These are phyloP conservation scores for Alternaria sp. DNA, from an alignment of 2,329 filamentous ascomycete genomes.

Conservation along the genomic window DNA sequence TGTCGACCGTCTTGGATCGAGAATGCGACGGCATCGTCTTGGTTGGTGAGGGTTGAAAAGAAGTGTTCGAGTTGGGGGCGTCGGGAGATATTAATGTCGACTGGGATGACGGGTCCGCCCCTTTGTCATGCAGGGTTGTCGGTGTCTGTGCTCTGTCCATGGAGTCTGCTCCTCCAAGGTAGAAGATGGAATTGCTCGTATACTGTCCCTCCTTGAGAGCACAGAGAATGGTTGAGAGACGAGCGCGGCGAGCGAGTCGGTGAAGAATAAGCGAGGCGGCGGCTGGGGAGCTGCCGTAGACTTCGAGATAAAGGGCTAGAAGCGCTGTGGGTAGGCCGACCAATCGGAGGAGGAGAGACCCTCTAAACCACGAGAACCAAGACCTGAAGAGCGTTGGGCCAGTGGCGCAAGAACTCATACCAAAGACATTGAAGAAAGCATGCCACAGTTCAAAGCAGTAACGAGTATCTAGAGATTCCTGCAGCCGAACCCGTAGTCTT, in stretches of 20 bases:
- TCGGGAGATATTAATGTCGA: constrained; percentile 20
- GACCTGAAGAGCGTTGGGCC: constrained; percentile 39
- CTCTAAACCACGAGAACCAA: constrained; percentile 40
- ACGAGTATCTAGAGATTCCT: constrained; percentile 13
- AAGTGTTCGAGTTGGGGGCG: constrained; percentile 23
- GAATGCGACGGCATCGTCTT: constrained; percentile 37
- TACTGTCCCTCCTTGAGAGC: constrained; percentile 33
- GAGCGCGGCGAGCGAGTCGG: constrained; percentile 46
- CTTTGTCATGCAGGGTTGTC: constrained; percentile 42
- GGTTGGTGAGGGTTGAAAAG: constrained; percentile 21
- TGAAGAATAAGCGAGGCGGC: constrained; percentile 45
- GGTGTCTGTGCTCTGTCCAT: constrained; percentile 43
- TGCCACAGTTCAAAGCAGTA: constrained; percentile 30
- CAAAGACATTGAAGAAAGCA: constrained; percentile 39
- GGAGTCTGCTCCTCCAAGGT: constrained; percentile 33
- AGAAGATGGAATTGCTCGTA: constrained; percentile 29
- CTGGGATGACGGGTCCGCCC: constrained; percentile 26
- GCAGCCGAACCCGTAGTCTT: constrained; percentile 27
- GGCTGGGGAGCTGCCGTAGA: constrained; percentile 40
- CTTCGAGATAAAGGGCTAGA: constrained; percentile 43
- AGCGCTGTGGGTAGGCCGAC: constrained; percentile 40
- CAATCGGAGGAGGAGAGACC: constrained; percentile 36
- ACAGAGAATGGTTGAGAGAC: constrained; percentile 35
- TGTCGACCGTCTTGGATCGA: constrained; percentile 48
- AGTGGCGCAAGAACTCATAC: constrained; percentile 45